Evolutionary conservation across 768 basidiomycete genomes (phyloP).

Genomic region (Russula ochroleuca): DNA sequence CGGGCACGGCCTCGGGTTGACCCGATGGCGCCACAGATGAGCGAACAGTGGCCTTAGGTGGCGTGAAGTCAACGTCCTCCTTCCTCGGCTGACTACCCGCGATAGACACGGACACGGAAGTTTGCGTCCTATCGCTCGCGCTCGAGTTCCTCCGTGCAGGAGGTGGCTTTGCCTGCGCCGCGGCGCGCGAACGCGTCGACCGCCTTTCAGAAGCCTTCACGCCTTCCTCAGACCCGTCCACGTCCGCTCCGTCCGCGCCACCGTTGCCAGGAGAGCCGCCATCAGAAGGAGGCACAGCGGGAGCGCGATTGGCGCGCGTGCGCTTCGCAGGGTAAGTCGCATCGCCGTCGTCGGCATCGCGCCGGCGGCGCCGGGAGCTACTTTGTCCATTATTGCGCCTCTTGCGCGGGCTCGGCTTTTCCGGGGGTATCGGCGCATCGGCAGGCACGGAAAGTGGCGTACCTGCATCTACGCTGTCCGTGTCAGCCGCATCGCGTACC

Average conservation of each 20-base stretch:
- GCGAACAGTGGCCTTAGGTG: not conserved
- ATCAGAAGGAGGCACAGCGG: constrained; percentile 14
- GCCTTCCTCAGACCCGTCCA: constrained; percentile 24
- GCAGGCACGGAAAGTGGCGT: constrained; percentile 16
- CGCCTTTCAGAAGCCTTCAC: constrained; percentile 24
- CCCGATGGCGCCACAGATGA: constrained; percentile 7
- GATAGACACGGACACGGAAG: constrained; percentile 27
- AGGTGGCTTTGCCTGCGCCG: constrained; percentile 21
- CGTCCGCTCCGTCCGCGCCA: constrained; percentile 18
- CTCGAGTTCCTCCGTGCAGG: constrained; percentile 26
- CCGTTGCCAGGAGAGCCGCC: constrained; percentile 24
- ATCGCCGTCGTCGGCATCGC: constrained; percentile 28
- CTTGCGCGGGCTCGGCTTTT: constrained; percentile 28
- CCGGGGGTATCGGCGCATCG: constrained; percentile 9
- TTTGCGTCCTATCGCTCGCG: constrained; percentile 28
- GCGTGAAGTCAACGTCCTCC: constrained; percentile 14
- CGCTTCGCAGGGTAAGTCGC: constrained; percentile 29
- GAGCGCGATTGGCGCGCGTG: constrained; percentile 24
- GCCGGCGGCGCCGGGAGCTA: constrained; percentile 25
- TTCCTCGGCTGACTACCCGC: constrained; percentile 25
- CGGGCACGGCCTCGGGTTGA: constrained; percentile 16
- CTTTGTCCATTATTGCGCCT: constrained; percentile 23
- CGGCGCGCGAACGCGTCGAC: constrained; percentile 28
- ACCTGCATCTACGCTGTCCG: constrained; percentile 10
- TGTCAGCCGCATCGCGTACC: constrained; percentile 24